Conservation (phyloP, 2,329 filamentous ascomycete genomes). For the Sphaerulina musiva region DNA sequence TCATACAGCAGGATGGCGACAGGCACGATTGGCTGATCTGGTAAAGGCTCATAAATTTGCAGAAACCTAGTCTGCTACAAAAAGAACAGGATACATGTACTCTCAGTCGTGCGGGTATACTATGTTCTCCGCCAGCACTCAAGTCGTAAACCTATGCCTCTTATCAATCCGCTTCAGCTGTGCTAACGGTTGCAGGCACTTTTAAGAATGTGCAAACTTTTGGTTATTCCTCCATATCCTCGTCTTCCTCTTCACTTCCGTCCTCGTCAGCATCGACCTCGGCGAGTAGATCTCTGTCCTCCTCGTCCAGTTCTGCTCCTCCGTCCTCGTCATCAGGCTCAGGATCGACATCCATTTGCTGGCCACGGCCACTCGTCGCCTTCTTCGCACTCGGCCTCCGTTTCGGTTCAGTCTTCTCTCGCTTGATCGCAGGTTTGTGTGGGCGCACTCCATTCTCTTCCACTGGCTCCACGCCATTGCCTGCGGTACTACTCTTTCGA, state of each 20-base stretch:
- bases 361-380: slow-evolving; percentile 14
- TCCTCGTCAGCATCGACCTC: slow-evolving; percentile 36
- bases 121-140: too few species aligned
- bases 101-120: background rate
- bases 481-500: slow-evolving; percentile 14
- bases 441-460: slow-evolving; percentile 13
- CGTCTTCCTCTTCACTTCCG: slow-evolving; percentile 33
- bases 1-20: background rate
- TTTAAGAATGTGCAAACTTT: background rate
- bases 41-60: too few species aligned
- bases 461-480: slow-evolving; percentile 9
- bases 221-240: slow-evolving; percentile 23
- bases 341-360: slow-evolving; percentile 21
- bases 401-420: background rate
- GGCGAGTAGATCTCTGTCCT: slow-evolving; percentile 35
- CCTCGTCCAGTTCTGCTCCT: slow-evolving; percentile 33
- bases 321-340: slow-evolving; percentile 26
- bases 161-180: too few species aligned
- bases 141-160: too few species aligned
- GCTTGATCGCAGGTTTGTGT: background rate
- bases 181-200: background rate
- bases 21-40: background rate
- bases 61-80: background rate
- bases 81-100: background rate
- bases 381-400: slow-evolving; percentile 16